Base-by-base conservation (phyloP, 495 filamentous ascomycete species). In the Melanomma pulvis-pyrius region DNA sequence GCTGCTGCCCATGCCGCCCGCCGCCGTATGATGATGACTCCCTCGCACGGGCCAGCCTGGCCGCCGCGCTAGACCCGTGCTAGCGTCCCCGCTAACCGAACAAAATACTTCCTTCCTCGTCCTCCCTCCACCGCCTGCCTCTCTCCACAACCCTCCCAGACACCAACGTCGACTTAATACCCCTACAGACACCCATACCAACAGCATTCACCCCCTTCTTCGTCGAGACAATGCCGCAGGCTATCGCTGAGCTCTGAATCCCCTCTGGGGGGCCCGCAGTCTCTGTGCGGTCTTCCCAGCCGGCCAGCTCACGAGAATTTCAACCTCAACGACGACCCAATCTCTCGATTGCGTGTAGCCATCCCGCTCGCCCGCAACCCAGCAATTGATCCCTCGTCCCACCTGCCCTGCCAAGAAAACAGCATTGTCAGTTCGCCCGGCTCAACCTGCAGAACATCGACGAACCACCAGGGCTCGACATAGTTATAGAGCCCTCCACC, bases 221-320 rank as follows among this genome's bases (percentile, higher is more conserved):
- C 86, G 91, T 96, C 90, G 86, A 91, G 82, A 86, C 82, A 81
- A 88, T 87, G 87, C 89, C 88, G 79, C 84, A 90, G 89, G 89
- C 89, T 80, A 84, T 91, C 90, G 90, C 87, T 92, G 90, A 89
- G 90, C 91, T 96, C 89, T 96, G 90, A 92, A 90, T 79, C 81
- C 81, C 86, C 88, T 86, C 91, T 93, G 88, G 86, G 87, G 88
- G 82, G 82, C 67, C 60, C 80, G 74, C 82, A 82, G 73, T 80
- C 82, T 81, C 77, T 82, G 84, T 83, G 84, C 74, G 86, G 85
- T 88, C 87, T 88, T n/a, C 85, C 90, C 92, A 91, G 86, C 83
- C 82, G 79, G 79, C 74, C 83, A 86, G 83, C 84, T 89, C 90
- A 81, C 90, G 90, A 90, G 84, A 81, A 76, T 77, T 84, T 87